Base-by-base conservation (phyloP, 441 rosid species). In the Populus hybrid region DNA sequence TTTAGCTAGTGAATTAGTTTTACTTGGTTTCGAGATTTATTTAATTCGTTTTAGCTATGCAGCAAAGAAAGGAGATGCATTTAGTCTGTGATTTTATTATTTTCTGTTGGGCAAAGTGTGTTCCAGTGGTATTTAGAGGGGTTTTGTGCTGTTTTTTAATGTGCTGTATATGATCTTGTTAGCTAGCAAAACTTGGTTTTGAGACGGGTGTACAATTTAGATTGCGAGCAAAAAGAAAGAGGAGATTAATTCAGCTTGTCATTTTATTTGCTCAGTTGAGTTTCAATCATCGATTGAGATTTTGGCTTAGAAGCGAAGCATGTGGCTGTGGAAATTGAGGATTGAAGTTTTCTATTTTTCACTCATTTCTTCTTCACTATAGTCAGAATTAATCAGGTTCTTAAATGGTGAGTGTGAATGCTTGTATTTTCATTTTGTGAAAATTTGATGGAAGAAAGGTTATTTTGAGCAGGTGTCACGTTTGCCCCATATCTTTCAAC, bases 401-500 rank as follows among this genome's bases (percentile, higher is more conserved):
- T 18, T 54, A 18, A 18, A 18, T 20, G 63, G 63, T 65, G 32
- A 65, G 14, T 65, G 30, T 30, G 32, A 30, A 30, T 30, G 32
- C 32, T 38, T 79, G 24, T 14, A n/a, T 67, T 10, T 73, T 50
- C 30, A 4, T 69, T 66, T 21, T 71, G 1, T 67, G 75, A 72
- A 18, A 65, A 50, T 64, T 24, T n/a, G 20, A 28, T 14, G 1
- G 20, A 72, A 18, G 0, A 69, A 69, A 61, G 16, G 3, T 23
- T 75, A 20, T 72, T 34, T 66, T 75, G 40, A 75, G 32, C 69
- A 95, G 99, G 95, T 86, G 30, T 10, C 86, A n/a, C 88, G 88
- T 24, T 87, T 95, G 23, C 98, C 99, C 1, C 80, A 85, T 75
- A 95, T 95, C 35, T 95, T 90, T 83, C 92, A 95, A 86, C 89